Evolutionary conservation across 2,329 filamentous ascomycete genomes (phyloP), one percentile per base, ranked within the genome.

Genomic region (Meredithiella fracta): DNA sequence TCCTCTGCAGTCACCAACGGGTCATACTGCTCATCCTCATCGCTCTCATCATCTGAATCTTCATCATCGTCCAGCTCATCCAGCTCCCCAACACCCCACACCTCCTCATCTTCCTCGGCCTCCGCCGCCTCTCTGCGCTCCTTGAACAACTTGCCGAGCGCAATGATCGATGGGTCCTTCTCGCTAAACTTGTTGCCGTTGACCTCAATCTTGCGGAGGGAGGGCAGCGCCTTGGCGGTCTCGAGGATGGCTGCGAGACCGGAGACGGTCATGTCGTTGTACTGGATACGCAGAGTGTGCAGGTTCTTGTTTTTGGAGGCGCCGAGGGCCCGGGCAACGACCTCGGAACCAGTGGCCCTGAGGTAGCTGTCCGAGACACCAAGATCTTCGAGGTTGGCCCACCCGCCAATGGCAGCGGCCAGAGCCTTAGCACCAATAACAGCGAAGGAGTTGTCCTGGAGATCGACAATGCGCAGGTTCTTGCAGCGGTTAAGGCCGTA

Each of bases 371-470:
- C 92, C 47, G 89, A 86, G 11, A 97, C 79, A 40, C 87, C 90
- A 14, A 98, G 77, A 69, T 97, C 92, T 61, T 79, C 76, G 51
- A 98, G 73, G 40, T 79, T 73, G 0, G 77, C 69, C 91, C 91
- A 98, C 58, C 76, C 76, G 1, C 78, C 74, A 22, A 91, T 76
- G 4, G 88, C 86, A 62, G 76, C 78, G 40, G 86, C 83, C 54
- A 98, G 75, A 9, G 88, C 87, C 63, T 75, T 83, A 29, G 87
- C 86, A 23, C 90, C 92, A 60, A 77, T 75, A 40, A 83, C 69
- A 8, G 91, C 97, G 67, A 97, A 97, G 0, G 92, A 97, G 71
- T 98, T 98, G 71, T 98, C 92, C 69, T 98, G 91, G 60, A 98
- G 73, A 71, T 98, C 92, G 54, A 98, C 72, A 14, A 89, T 78